Base-by-base conservation (phyloP, 345 rosid species). In the Eucalyptus cladocalyx region DNA sequence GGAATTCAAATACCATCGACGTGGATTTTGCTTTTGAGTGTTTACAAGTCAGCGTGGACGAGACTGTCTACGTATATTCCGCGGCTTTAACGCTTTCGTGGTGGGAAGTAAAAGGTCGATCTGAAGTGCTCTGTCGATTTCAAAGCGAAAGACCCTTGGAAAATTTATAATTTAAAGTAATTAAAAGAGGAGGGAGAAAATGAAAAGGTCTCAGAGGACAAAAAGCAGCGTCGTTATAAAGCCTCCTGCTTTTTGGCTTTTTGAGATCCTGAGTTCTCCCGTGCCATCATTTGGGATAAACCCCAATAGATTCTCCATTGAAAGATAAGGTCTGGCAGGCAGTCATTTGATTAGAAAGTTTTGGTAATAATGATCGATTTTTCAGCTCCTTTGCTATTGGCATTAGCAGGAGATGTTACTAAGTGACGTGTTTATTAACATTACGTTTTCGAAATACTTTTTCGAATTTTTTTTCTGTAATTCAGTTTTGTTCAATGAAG, bases 401-500 rank as follows among this genome's bases (percentile, higher is more conserved):
- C 11, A 76, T 23, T 18, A 40, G 13, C 6, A 1, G 47, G 30
- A 76, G 47, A 76, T 6, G 28, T 76, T 11, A 11, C 3, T 19
- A 11, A 40, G 26, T 9, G 80, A 18, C 7, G 2, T n/a, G 40
- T 65, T 4, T 14, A 65, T 15, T n/a, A 7, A 65, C 17, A 8
- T 65, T 16, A 4, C 15, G 2, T 37, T 19, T 65, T 72, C 76
- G 1, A 17, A 69, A 4, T 3, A 18, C 14, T 34, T 72, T 34
- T 34, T 69, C 0, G 3, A 76, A 37, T 6, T 21, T 34, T 21
- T 34, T 37, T 37, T 13, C 5, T 1, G 0, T 11, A 6, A 21
- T 37, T 76, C 16, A 5, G 6, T 76, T 76, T 69, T 76, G 12
- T 11, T 19, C 42, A 10, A 8, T 3, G 0, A 37, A 16, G 16